These are phyloP conservation scores for Candida freyschussii DNA, from an alignment of 1,139 yeast species.

Conservation along the genomic window DNA sequence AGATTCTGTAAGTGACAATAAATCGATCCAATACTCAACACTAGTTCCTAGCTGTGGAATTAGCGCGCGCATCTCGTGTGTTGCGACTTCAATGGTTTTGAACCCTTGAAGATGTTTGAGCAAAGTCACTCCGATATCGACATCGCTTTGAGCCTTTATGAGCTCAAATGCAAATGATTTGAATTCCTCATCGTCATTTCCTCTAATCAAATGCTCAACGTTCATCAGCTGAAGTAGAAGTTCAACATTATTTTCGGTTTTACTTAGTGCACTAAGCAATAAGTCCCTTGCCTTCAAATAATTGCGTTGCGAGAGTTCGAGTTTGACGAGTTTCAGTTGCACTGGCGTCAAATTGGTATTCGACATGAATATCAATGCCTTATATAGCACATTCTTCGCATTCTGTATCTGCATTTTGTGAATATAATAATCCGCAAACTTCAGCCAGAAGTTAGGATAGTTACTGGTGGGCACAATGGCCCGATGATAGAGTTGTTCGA, in stretches of 20 bases:
- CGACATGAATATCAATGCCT: slow-evolving; percentile 27
- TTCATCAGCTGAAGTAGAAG: slow-evolving; percentile 31
- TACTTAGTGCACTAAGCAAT: slow-evolving; percentile 27
- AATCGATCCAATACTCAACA: too few relatives aligned
- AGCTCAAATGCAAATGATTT: slow-evolving; percentile 4
- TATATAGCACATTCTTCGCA: slow-evolving; percentile 37
- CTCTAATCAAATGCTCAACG: slow-evolving; percentile 13
- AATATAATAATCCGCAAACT: slow-evolving; percentile 47
- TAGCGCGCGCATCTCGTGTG: too few relatives aligned
- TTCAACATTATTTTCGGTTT: slow-evolving; percentile 28
- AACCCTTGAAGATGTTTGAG: slow-evolving; percentile 6
- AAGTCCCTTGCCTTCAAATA: slow-evolving; percentile 36
- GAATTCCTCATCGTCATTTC: slow-evolving; percentile 2
- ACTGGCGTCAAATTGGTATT: slow-evolving; percentile 23
- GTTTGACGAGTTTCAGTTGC: slow-evolving; percentile 31
- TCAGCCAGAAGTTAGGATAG: slow-evolving; percentile 58
- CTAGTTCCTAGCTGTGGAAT: too few relatives aligned
- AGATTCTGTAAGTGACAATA: too few relatives aligned
- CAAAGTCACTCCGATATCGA: slow-evolving; percentile 3
- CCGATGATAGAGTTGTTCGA: slow-evolving; percentile 50
- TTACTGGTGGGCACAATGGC: slow-evolving; percentile 48
- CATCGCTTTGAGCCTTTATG: slow-evolving; percentile 4
- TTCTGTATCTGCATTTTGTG: slow-evolving; percentile 28
- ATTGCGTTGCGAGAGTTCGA: slow-evolving; percentile 34
- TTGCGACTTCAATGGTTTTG: neutral